These are phyloP conservation scores for Volvox africanus DNA, from an alignment of 139 green algal species.

Conservation along the genomic window DNA sequence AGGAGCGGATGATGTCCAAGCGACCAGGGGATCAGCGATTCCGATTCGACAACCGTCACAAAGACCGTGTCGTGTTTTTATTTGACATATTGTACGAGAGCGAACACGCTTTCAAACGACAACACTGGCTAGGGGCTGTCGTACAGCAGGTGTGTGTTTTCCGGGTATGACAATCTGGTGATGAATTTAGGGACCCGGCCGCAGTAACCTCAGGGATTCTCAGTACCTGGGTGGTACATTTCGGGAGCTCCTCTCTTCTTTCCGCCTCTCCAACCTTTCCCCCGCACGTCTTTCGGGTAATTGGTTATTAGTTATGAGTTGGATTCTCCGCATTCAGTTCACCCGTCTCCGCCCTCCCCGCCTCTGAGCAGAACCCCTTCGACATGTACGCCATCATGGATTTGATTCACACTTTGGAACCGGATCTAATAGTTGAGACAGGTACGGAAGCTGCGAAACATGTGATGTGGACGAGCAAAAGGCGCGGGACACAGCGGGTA, in stretches of 20 bases:
- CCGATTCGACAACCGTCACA: constrained; percentile 27
- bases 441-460: constrained; percentile 11
- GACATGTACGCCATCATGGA: constrained; percentile 53
- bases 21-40: constrained; percentile 18
- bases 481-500: too few species aligned
- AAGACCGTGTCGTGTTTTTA: constrained; percentile 55
- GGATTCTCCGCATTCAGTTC: too few species aligned
- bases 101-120: constrained; percentile 55
- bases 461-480: too few species aligned
- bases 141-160: constrained; percentile 26
- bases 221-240: too few species aligned
- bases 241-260: too few species aligned
- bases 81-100: constrained; percentile 65
- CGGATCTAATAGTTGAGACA: constrained; percentile 64
- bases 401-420: constrained; percentile 50
- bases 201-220: too few species aligned
- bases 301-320: too few species aligned
- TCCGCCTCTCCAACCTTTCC: too few species aligned
- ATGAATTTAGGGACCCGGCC: too few species aligned
- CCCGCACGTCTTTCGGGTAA: too few species aligned
- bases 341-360: too few species aligned
- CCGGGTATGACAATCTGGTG: too few species aligned
- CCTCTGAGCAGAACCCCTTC: constrained; percentile 56
- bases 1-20: constrained; percentile 21
- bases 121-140: constrained; percentile 58